Conservation (phyloP, 495 filamentous ascomycete genomes). For the Sabuloglossum arenarium region DNA sequence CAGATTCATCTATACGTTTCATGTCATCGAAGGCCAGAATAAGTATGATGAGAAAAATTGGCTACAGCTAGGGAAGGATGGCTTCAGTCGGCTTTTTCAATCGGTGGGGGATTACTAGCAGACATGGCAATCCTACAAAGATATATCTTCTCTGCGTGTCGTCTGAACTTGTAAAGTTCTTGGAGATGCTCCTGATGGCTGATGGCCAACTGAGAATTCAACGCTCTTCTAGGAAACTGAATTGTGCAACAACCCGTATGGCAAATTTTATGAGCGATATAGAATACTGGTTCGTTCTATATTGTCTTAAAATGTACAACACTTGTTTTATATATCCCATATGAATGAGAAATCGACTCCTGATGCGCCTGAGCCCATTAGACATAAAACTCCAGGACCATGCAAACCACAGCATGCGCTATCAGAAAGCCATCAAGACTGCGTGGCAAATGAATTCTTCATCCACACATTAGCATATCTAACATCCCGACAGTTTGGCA, state of each 20-base stretch:
- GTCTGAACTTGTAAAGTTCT: too few relatives aligned
- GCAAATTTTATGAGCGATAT: too few relatives aligned
- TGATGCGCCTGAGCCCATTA: neutral
- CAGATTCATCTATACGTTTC: slow-evolving; percentile 92
- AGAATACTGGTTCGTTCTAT: too few relatives aligned
- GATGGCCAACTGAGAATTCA: too few relatives aligned
- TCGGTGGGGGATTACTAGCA: neutral
- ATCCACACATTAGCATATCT: slow-evolving; percentile 41
- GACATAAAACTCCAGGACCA: slow-evolving; percentile 7
- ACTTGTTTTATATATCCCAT: too few relatives aligned
- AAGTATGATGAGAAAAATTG: slow-evolving; percentile 78
- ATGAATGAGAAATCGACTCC: too few relatives aligned
- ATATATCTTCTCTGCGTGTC: too few relatives aligned
- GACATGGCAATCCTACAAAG: neutral
- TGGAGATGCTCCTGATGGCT: too few relatives aligned
- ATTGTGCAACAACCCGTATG: too few relatives aligned
- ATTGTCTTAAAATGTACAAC: too few relatives aligned
- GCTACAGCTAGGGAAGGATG: slow-evolving; percentile 63
- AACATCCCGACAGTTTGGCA: slow-evolving; percentile 67
- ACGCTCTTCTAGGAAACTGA: too few relatives aligned
- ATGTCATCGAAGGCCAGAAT: slow-evolving; percentile 77
- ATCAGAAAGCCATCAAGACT: neutral
- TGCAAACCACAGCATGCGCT: slow-evolving; percentile 4
- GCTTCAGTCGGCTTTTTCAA: slow-evolving; percentile 44
- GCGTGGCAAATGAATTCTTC: neutral